Conservation (phyloP, 805 yeast genomes). For the Groenewaldozyma tartarivorans region DNA sequence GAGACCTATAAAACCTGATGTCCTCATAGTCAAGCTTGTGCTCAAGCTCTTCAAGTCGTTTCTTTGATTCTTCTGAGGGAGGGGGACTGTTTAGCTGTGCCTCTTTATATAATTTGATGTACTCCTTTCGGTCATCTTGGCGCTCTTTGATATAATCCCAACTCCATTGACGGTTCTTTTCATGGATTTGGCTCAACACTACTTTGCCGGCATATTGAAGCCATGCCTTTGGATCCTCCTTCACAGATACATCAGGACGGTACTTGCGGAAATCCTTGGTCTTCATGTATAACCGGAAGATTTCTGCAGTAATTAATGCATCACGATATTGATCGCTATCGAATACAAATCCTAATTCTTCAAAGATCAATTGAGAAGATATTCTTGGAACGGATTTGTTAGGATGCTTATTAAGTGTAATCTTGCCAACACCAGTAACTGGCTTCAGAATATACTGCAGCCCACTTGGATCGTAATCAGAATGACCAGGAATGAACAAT, state of each 20-base stretch:
- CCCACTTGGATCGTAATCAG: background rate
- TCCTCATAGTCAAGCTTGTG: constrained; percentile 60
- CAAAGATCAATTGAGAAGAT: constrained; percentile 66
- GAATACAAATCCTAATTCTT: constrained; percentile 79
- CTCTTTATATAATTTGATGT: constrained; percentile 57
- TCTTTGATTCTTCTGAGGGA: constrained; percentile 11
- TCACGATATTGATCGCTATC: constrained; percentile 82
- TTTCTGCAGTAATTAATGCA: constrained; percentile 69
- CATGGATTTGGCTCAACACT: constrained; percentile 71
- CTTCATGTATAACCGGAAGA: constrained; percentile 65
- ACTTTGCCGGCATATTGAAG: constrained; percentile 70
- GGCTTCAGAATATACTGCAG: constrained; percentile 56
- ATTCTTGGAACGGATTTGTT: constrained; percentile 46
- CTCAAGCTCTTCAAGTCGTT: constrained; percentile 46
- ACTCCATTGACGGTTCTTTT: constrained; percentile 69
- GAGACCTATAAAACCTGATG: constrained; percentile 71
- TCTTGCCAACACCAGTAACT: constrained; percentile 77
- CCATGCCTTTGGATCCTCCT: constrained; percentile 73
- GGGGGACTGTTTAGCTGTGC: constrained; percentile 35
- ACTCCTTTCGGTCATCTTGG: constrained; percentile 60
- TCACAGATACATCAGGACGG: constrained; percentile 46
- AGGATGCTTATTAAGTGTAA: constrained; percentile 66
- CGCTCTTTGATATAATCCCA: constrained; percentile 75
- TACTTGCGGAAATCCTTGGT: constrained; percentile 65
- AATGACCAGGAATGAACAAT: constrained; percentile 13